Conservation (phyloP, 1,284 basidiomycete genomes). For the Testicularia cyperi region DNA sequence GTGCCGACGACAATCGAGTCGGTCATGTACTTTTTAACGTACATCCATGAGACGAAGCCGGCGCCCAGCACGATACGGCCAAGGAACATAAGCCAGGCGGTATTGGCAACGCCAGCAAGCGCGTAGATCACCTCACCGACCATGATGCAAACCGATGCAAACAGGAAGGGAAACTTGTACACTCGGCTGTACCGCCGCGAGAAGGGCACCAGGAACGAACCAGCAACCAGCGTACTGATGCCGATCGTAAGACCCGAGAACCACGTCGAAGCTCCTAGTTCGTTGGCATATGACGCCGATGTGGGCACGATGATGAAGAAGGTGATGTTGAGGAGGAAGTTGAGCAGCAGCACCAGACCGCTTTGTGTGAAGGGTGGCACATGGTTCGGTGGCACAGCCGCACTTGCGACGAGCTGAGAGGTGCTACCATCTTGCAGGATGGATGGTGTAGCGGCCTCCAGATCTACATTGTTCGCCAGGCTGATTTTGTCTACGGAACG, state of each 20-base stretch:
- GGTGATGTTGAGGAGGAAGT: constrained; percentile 40
- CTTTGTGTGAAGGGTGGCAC: constrained; percentile 21
- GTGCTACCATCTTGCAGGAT: not conserved
- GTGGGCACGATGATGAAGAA: constrained; percentile 48
- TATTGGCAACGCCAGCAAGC: constrained; percentile 22
- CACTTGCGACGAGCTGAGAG: not conserved
- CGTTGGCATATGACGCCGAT: constrained; percentile 29
- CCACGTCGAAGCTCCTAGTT: constrained; percentile 36
- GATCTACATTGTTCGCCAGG: constrained; percentile 7
- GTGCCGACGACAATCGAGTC: constrained; percentile 32
- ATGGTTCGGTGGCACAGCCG: constrained; percentile 14
- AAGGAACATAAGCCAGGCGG: constrained; percentile 36
- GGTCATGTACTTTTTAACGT: constrained; percentile 37
- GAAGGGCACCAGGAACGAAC: constrained; percentile 29
- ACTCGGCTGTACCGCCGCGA: constrained; percentile 17
- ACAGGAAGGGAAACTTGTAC: constrained; percentile 30
- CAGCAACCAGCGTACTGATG: constrained; percentile 23
- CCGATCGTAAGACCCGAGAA: constrained; percentile 41
- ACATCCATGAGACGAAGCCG: constrained; percentile 37
- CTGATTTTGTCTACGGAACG: too few species aligned
- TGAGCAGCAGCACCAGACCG: constrained; percentile 24
- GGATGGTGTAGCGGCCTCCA: not conserved
- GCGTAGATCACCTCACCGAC: constrained; percentile 31
- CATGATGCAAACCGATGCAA: constrained; percentile 27
- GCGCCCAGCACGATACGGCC: constrained; percentile 28